Evolutionary conservation across 2,329 filamentous ascomycete species (phyloP).

Genomic region (Neospermospora avenae): DNA sequence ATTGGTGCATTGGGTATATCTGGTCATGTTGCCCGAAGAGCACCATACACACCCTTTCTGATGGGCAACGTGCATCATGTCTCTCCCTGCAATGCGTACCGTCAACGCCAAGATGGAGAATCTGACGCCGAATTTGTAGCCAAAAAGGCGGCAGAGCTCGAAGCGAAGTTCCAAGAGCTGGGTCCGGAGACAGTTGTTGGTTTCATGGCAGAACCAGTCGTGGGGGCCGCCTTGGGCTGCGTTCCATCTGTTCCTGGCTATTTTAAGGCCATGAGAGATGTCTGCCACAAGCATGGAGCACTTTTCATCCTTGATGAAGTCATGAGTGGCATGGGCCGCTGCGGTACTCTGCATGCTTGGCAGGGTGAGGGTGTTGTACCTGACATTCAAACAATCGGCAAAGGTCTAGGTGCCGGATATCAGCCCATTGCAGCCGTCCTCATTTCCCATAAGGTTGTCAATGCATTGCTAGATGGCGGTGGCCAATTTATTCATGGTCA

Average conservation of each 20-base stretch:
- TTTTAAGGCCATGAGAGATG: constrained; percentile 60
- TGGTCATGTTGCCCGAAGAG: constrained; percentile 56
- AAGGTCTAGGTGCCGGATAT: constrained; percentile 64
- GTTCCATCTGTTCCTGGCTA: constrained; percentile 66
- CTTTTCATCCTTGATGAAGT: constrained; percentile 77
- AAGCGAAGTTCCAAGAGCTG: constrained; percentile 56
- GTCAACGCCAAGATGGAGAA: constrained; percentile 49
- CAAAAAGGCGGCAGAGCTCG: constrained; percentile 58
- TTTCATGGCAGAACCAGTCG: constrained; percentile 65
- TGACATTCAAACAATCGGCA: constrained; percentile 65
- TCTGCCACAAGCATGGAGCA: constrained; percentile 70
- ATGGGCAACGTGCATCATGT: constrained; percentile 53
- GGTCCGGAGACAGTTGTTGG: constrained; percentile 62
- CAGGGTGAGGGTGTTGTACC: constrained; percentile 51
- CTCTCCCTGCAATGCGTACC: constrained; percentile 62
- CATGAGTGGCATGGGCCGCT: constrained; percentile 57
- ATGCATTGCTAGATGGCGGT: constrained; percentile 34
- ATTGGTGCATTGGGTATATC: constrained; percentile 59
- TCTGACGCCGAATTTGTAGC: constrained; percentile 52
- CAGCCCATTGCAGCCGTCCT: constrained; percentile 59
- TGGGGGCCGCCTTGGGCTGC: constrained; percentile 68
- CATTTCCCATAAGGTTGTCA: constrained; percentile 48
- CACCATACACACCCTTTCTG: constrained; percentile 55
- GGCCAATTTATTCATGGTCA: constrained; percentile 35
- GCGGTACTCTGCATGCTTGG: constrained; percentile 54